Evolutionary conservation across 2,329 filamentous ascomycete species (phyloP).

Genomic region (Alternaria rosae): DNA sequence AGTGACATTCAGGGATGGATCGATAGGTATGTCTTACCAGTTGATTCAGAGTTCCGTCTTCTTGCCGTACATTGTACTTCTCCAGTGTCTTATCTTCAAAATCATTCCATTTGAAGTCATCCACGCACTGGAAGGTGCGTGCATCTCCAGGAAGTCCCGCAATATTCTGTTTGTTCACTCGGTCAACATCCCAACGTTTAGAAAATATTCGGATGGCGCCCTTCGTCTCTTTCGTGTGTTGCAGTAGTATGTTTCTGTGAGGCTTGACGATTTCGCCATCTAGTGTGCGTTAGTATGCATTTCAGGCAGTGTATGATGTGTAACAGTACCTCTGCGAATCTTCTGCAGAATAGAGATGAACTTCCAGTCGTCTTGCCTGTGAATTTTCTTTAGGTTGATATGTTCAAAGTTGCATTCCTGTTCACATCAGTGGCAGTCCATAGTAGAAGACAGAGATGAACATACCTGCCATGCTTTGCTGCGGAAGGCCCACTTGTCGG

Average conservation of each 20-base stretch:
- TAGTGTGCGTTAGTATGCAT: slow-evolving; percentile 9
- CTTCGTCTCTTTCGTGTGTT: slow-evolving; percentile 53
- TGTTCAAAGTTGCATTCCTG: slow-evolving; percentile 61
- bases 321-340: slow-evolving; percentile 62
- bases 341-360: slow-evolving; percentile 66
- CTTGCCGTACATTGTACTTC: slow-evolving; percentile 13
- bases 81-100: slow-evolving; percentile 22
- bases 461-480: slow-evolving; percentile 60
- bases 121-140: slow-evolving; percentile 45
- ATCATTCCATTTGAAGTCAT: slow-evolving; percentile 54
- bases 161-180: slow-evolving; percentile 46
- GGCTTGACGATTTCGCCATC: slow-evolving; percentile 37
- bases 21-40: slow-evolving; percentile 10
- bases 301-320: no score
- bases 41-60: slow-evolving; percentile 27
- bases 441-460: neutral
- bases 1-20: neutral
- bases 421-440: slow-evolving; percentile 4
- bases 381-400: slow-evolving; percentile 62
- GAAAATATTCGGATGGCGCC: slow-evolving; percentile 58
- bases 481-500: slow-evolving; percentile 68
- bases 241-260: slow-evolving; percentile 56
- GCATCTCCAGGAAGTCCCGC: slow-evolving; percentile 33
- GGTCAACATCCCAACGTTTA: slow-evolving; percentile 45
- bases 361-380: slow-evolving; percentile 62